A percentile compares a stretch with the other conserved stretches of the same genome.
Evolutionary conservation across 2,329 filamentous ascomycete species (phyloP).

Genomic region (Ilyonectria mors-panacis): DNA sequence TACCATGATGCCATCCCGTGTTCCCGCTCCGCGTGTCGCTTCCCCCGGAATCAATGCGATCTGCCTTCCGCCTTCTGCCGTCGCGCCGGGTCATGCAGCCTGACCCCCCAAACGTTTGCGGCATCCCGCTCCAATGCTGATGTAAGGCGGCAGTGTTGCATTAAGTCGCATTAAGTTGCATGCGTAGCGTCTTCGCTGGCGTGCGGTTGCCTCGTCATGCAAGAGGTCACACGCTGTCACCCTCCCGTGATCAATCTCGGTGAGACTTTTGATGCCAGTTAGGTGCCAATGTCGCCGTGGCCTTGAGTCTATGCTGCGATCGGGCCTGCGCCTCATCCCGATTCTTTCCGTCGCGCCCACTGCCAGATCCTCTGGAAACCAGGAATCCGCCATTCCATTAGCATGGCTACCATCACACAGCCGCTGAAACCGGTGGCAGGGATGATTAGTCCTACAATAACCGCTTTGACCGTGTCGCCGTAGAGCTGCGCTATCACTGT

Average conservation of each 20-base stretch:
- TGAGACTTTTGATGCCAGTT: not conserved
- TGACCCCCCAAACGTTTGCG: not conserved
- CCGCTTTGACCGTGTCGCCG: not conserved
- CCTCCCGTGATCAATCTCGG: slow-evolving; percentile 16
- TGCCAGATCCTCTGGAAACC: not conserved
- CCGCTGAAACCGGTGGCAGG: not conserved
- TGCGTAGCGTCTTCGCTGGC: slow-evolving; percentile 12
- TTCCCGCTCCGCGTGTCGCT: not conserved
- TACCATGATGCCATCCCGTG: not conserved
- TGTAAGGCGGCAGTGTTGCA: not conserved
- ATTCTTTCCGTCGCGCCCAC: not conserved
- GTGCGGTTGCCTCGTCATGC: slow-evolving; percentile 13
- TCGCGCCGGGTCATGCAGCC: slow-evolving; percentile 3
- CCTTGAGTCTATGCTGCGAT: not conserved
- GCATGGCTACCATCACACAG: not conserved
- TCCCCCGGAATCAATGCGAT: not conserved
- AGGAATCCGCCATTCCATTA: not conserved
- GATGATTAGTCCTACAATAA: not conserved
- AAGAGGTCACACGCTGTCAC: slow-evolving; percentile 15
- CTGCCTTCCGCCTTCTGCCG: not conserved
- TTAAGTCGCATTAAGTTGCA: slow-evolving; percentile 20
- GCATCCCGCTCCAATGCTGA: not conserved
- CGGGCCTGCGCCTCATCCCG: not conserved
- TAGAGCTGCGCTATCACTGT: not conserved
- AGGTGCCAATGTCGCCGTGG: not conserved